Evolutionary conservation across 768 basidiomycete species (phyloP), one percentile per base, ranked within the genome.

Genomic region (Nevesoporus exiguus): DNA sequence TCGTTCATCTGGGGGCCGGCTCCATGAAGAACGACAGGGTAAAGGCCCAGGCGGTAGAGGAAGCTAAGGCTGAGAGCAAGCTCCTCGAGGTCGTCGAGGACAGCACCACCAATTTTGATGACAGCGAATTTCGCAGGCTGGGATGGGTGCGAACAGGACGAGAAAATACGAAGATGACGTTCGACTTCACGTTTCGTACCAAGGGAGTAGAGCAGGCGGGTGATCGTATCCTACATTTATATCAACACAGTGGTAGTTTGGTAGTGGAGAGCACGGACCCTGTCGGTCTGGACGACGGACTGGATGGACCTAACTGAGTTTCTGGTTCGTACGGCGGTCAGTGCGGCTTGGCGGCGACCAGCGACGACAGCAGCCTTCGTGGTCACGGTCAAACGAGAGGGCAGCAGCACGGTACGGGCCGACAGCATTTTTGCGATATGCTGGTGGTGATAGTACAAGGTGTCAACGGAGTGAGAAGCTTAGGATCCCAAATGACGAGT

Each of bases 111-210:
- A 62, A 99, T 86, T 75, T 99, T 99, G 79, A 99, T 87, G 55
- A 99, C 97, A 36, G 93, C 94, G 65, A 97, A 97, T 71, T 93
- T 96, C 56, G 94, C 94, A 37, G 92, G 90, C 55, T 92, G 85
- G 15, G 90, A 85, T 3, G 88, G 84, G 64, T 94, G 86, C 7
- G 92, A 90, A 21, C 93, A 87, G n/a, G 91, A 88, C 10, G 93
- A 93, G 70, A 99, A 99, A 67, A 99, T 99, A 46, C 96, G 89
- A 29, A 99, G 86, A 76, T 99, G 95, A 57, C 97, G 88, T 67
- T 98, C 95, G 61, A 99, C 97, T 71, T 99, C 97, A 60, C 93
- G 89, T 67, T 97, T 94, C 29, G 92, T 91, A 48, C 96, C 97
- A 59, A 99, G 88, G 21, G 96, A 98, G 75, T 98, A 98, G 36